Conservation (phyloP, 1,284 basidiomycete genomes). For the Ceratobasidium sp. region DNA sequence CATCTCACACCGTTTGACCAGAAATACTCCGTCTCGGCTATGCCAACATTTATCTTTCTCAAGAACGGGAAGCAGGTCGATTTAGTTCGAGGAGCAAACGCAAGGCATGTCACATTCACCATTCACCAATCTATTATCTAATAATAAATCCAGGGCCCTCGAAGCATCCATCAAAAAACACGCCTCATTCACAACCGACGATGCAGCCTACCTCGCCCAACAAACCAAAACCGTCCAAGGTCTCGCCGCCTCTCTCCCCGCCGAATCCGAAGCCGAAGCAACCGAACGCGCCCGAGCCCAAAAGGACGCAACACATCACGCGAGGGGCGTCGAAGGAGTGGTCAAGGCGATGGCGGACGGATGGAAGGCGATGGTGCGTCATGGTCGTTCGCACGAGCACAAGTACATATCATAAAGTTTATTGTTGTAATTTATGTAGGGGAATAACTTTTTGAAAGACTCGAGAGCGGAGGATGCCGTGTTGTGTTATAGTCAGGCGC, state of each 20-base stretch:
- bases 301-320: neutral
- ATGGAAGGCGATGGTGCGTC: constrained; percentile 40
- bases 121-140: neutral
- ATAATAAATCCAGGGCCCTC: constrained; percentile 24
- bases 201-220: constrained; percentile 26
- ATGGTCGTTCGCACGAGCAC: constrained; percentile 21
- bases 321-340: constrained; percentile 23
- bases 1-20: neutral
- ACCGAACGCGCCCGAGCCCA: constrained; percentile 14
- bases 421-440: constrained; percentile 26
- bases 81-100: constrained; percentile 45
- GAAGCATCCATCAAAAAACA: constrained; percentile 40
- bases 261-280: constrained; percentile 15
- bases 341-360: constrained; percentile 30
- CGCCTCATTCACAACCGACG: constrained; percentile 31
- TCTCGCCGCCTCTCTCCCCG: constrained; percentile 8
- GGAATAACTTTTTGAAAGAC: constrained; percentile 42
- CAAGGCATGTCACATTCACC: neutral
- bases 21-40: constrained; percentile 26
- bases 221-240: constrained; percentile 30
- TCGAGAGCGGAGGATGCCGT: constrained; percentile 23
- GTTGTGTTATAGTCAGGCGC: constrained; percentile 36
- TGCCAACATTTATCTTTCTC: constrained; percentile 47
- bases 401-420: constrained; percentile 13
- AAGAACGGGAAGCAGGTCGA: constrained; percentile 43